Evolutionary conservation across 1,284 basidiomycete species (phyloP), one percentile per base, ranked within the genome.

Genomic region (Apiotrichum akiyoshidainum): DNA sequence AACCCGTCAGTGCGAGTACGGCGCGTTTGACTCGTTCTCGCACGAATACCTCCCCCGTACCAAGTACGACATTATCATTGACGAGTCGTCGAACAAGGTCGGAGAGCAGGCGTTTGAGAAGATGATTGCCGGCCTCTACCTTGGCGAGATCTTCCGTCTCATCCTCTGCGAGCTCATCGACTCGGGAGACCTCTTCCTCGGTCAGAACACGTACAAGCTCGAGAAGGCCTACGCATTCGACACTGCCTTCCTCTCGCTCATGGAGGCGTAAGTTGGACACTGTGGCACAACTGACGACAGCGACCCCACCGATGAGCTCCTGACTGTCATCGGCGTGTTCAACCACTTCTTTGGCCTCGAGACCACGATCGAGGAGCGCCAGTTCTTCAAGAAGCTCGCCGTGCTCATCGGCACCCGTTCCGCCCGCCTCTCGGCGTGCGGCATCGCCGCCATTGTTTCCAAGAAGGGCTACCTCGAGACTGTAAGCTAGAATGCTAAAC

Each of bases 161-260:
- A 88, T 97, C 67, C 84, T 99, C 62, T 91, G 88, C 76, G 95
- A 99, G 76, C 86, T 99, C 65, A 92, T 97, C 74, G 95, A 99
- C 75, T 88, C 94, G 66, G 95, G 95, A 75, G 89, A 93, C 33
- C 84, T 99, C 56, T 99, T 99, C 86, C 83, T 97, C 41, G 94
- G 95, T 45, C 95, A 98, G 80, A 92, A 93, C 79, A 96, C 94
- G 1, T 96, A 97, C 84, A 97, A 97, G 81, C 84, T 98, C 54
- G 93, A 98, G 79, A 90, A 86, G 68, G 84, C 92, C 9, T 93
- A 95, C 75, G 87, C 84, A 46, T 88, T 99, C 72, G 95, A 99
- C 79, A 99, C 95, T 2, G 95, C 95, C 1, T 97, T 98, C 82
- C 81, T 99, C 61, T 93, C 90, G 49, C 82, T 98, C 57, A 97